Evolutionary conservation across 495 filamentous ascomycete species (phyloP).

Genomic region (Podospora bellae-mahoneyi): DNA sequence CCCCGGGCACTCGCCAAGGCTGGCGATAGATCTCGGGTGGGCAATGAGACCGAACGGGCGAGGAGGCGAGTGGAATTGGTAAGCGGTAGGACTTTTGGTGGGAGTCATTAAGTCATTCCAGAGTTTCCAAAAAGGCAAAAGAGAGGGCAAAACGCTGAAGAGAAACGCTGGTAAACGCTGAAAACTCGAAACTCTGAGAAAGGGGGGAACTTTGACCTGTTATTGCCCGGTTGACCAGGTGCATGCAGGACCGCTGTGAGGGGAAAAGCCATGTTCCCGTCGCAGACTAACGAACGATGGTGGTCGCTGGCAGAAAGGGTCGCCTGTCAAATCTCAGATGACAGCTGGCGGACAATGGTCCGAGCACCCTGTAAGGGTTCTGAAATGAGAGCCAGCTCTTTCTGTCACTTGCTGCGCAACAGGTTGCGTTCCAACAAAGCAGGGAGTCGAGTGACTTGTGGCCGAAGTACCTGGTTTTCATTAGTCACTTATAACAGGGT

Average conservation of each 20-base stretch:
- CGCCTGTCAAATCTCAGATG: background rate
- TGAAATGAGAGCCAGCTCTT: slow-evolving; percentile 7
- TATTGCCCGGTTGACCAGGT: slow-evolving; percentile 1
- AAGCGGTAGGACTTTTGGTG: background rate
- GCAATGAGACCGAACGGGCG: slow-evolving; percentile 9
- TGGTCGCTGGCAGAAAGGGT: slow-evolving; percentile 1
- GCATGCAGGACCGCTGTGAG: slow-evolving; percentile 4
- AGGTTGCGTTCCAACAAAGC: slow-evolving; percentile 15
- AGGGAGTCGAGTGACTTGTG: slow-evolving; percentile 24
- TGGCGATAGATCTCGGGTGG: slow-evolving; percentile 3
- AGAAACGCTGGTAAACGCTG: background rate
- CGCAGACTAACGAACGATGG: slow-evolving; percentile 12
- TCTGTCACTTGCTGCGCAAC: slow-evolving; percentile 9
- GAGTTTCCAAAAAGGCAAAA: background rate
- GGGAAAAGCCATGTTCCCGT: slow-evolving; percentile 3
- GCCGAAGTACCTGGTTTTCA: slow-evolving; percentile 27
- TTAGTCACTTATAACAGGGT: slow-evolving; percentile 33
- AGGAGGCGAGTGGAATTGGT: slow-evolving; percentile 2
- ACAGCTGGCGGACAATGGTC: slow-evolving; percentile 9
- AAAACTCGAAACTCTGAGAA: background rate
- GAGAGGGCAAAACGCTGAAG: slow-evolving; percentile 10
- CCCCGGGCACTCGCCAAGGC: slow-evolving; percentile 8
- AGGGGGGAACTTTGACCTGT: background rate
- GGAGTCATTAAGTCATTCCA: slow-evolving; percentile 3
- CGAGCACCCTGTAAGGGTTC: slow-evolving; percentile 5